These are phyloP conservation scores for Chalciporus chontae DNA, from an alignment of 768 basidiomycete genomes.

Conservation along the genomic window DNA sequence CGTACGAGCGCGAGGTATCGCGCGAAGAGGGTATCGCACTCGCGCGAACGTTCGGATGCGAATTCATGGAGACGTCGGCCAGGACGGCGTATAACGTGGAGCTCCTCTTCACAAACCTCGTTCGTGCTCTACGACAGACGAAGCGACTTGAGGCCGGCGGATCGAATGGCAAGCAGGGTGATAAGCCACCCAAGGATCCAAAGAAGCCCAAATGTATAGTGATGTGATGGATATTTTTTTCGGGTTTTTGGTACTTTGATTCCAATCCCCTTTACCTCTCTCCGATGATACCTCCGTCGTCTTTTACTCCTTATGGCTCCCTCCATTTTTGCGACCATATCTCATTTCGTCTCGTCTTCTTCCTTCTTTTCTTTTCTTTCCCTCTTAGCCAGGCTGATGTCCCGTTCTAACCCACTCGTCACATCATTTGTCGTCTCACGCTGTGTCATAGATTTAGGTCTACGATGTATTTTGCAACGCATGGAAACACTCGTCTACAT, in stretches of 20 bases:
- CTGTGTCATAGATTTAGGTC: constrained; percentile 40
- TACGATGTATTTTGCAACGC: constrained; percentile 38
- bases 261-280: constrained; percentile 61
- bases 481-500: constrained; percentile 28
- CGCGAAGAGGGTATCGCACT: constrained; percentile 83
- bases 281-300: constrained; percentile 76
- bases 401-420: constrained; percentile 28
- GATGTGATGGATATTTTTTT: constrained; percentile 67
- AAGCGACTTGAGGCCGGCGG: constrained; percentile 50
- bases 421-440: constrained; percentile 35
- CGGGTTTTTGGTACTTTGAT: constrained; percentile 66
- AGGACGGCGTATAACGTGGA: constrained; percentile 94
- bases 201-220: constrained; percentile 66
- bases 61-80: constrained; percentile 95
- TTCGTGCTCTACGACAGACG: constrained; percentile 76
- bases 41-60: constrained; percentile 83
- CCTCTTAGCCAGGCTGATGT: constrained; percentile 31
- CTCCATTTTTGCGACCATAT: constrained; percentile 23
- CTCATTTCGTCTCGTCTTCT: constrained; percentile 16
- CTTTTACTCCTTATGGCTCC: constrained; percentile 26
- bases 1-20: constrained; percentile 87
- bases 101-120: constrained; percentile 81
- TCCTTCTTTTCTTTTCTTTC: constrained; percentile 18
- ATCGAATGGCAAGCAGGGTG: constrained; percentile 36
- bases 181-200: constrained; percentile 42